Evolutionary conservation across 257 asterid species (phyloP), one percentile per base, ranked within the genome.

Genomic region (Catharanthus roseus): DNA sequence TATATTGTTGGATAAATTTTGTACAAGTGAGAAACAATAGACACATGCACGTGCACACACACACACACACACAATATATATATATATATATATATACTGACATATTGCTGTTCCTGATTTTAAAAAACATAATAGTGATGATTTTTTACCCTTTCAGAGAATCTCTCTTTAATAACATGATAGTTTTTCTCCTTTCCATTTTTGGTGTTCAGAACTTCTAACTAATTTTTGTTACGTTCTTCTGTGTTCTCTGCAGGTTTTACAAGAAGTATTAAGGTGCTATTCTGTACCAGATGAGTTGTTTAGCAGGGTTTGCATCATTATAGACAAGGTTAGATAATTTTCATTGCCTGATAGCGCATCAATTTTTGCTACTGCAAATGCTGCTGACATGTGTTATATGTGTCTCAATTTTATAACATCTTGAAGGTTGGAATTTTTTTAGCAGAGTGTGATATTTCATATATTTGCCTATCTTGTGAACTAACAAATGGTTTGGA

Each of bases 271-370:
- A 50, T 72, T 95, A 78, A 81, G 82, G 47, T 87, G 88, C 74
- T 91, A 86, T 73, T 88, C 95, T 2, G 70, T 91, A 63, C 92
- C 97, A 50, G 97, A 95, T 19, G 81, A 79, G 77, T 74, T 85
- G 77, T 91, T 91, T 86, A 84, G 87, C 72, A 87, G 92, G 80
- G 97, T 95, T 79, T 95, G 99, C 84, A 85, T 95, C 33, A 82
- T 83, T 67, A 89, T 91, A 68, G 99, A 95, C 86, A 95, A 95
- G 96, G 99, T 93, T 57, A 79, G 88, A 79, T 64, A 38, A 63
- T 76, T n/a, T 49, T 49, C 8, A 44, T 73, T 34, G 6, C 73
- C 71, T 68, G 53, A 63, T 47, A 62, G 39, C 44, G 15, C 72
- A 53, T 21, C 28, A 6, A 28, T 47, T 44, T 47, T 74, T 71